phyloP scores from a whole-genome alignment of 2,329 filamentous ascomycete genomes.

The Aspergillus sp. region DNA sequence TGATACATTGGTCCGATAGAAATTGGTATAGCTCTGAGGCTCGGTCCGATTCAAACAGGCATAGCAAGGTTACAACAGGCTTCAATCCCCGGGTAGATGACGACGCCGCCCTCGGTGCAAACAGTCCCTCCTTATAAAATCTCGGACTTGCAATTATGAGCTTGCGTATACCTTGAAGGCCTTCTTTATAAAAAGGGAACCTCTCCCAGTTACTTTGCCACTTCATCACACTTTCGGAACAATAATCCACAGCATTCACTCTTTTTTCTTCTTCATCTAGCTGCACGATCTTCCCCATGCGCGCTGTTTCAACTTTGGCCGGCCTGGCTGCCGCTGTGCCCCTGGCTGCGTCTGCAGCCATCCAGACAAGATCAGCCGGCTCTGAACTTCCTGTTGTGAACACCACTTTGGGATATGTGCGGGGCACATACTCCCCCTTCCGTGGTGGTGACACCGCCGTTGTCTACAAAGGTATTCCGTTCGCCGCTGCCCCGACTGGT shows the following conservation, averaged over 20 bases:
- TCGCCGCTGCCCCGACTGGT: slow-evolving; percentile 15
- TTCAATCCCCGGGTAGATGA: background rate
- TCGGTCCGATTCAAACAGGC: too few species aligned
- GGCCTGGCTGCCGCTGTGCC: slow-evolving; percentile 1
- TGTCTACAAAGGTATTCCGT: slow-evolving; percentile 31
- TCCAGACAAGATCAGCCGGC: background rate
- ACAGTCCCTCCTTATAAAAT: background rate
- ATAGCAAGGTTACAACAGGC: too few species aligned
- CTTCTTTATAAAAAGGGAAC: background rate
- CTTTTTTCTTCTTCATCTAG: background rate
- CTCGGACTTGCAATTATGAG: background rate
- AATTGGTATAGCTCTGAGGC: background rate
- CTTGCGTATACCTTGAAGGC: background rate
- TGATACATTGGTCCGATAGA: background rate
- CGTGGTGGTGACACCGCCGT: slow-evolving; percentile 20
- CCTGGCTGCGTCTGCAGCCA: background rate
- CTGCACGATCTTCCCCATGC: background rate
- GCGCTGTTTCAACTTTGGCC: background rate
- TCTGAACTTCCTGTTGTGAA: slow-evolving; percentile 9
- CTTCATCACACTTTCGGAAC: background rate
- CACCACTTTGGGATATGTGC: slow-evolving; percentile 24
- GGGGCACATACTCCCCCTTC: slow-evolving; percentile 25
- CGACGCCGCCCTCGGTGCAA: background rate
- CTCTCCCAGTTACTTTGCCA: background rate
- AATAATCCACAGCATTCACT: background rate